Base-by-base conservation (phyloP, 2,329 filamentous ascomycete genomes). In the Mycosphaerella sp. region DNA sequence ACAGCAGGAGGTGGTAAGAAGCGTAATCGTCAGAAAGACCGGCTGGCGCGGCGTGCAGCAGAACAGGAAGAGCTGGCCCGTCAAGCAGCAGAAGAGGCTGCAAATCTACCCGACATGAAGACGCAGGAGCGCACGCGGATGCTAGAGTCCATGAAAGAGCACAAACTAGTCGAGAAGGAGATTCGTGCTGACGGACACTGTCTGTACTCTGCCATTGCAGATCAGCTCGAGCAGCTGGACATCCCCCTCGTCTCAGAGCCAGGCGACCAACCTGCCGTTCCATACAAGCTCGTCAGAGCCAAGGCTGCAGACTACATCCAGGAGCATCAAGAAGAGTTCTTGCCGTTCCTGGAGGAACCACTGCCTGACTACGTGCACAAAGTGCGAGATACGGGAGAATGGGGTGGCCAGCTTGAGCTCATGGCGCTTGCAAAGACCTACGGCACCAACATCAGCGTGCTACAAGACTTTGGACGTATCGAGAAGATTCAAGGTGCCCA, bases 131-230 rank as follows among this genome's bases (percentile, higher is more conserved):
- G 81, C 60, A 74, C 79, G 45, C 77, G 79, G 41, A 90, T 98
- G 82, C 74, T 79, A 51, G 73, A 74, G 25, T 79, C 80, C 36
- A 85, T 96, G 66, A 71, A 75, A 48, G 73, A 76, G 40, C 73
- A 85, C 51, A 76, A 75, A 0, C 76, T 97, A 13, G 74, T 73
- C 16, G 87, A 96, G 73, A 79, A 86, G 61, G 82, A 88, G 52
- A 89, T 98, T 51, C 79, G 79, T 35, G 89, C 93, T 0, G 91
- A 98, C 70, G 93, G 93, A 0, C 93, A 98, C 71, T 98, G 93
- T 66, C 74, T 98, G 13, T 98, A 97, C 71, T 86, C 89, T 13
- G 89, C 93, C 0, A 79, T 97, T 44, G 90, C 91, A 21, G 88
- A 93, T 67, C 89, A 95, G 70, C 76, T 96, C 47, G 72, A 64